These are phyloP conservation scores for Senecio squalidus DNA, from an alignment of 140 eudicot genomes.

Conservation along the genomic window DNA sequence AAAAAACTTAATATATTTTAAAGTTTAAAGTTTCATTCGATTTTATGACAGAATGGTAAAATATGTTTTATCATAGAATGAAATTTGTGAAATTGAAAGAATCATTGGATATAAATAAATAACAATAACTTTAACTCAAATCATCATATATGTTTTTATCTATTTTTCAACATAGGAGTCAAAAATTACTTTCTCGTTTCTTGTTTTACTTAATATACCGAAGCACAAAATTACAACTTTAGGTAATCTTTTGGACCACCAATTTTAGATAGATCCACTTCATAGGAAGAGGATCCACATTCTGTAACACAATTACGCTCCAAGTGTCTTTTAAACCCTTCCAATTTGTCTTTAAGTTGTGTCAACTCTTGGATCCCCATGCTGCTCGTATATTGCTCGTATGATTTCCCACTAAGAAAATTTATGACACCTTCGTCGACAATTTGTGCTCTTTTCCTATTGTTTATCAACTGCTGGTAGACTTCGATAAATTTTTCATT, in stretches of 20 bases:
- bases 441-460: constrained; percentile 1
- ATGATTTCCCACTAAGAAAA: constrained; percentile 6
- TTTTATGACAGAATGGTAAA: too few relatives aligned
- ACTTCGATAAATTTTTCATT: background rate
- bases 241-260: constrained; percentile 6
- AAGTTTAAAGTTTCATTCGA: too few relatives aligned
- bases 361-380: constrained; percentile 7
- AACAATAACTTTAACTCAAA: too few relatives aligned
- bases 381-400: background rate
- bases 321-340: background rate
- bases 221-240: background rate
- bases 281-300: background rate
- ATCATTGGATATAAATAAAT: too few relatives aligned
- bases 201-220: background rate
- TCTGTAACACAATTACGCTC: background rate
- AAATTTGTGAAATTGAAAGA: too few relatives aligned
- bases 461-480: background rate
- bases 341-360: background rate
- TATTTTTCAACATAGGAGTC: background rate
- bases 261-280: constrained; percentile 15
- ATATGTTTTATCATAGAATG: too few relatives aligned
- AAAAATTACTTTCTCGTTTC: background rate
- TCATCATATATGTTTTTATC: too few relatives aligned
- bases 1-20: too few relatives aligned
- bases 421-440: background rate